Percentiles rank a stretch among this genome's conserved stretches.
phyloP scores from a whole-genome alignment of 192 early-diverging fungal species.

The Coemansia sp. region DNA sequence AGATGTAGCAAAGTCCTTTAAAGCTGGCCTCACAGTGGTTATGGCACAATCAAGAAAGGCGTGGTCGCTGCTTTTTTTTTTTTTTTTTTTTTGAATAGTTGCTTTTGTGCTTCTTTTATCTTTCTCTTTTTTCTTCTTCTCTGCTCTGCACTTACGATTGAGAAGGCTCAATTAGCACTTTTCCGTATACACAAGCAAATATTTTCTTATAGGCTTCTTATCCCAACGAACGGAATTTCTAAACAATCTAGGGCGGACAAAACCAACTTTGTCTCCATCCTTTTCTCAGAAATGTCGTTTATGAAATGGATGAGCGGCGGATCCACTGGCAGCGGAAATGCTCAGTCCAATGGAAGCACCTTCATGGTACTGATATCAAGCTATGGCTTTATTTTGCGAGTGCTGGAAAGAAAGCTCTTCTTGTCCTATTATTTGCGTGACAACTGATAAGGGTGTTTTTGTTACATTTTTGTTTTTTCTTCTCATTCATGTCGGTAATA shows the following conservation, averaged over 20 bases:
- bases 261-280: not conserved
- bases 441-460: not conserved
- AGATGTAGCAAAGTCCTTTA: not conserved
- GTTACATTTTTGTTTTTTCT: not conserved
- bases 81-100: not conserved
- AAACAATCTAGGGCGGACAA: not conserved
- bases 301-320: constrained; percentile 67
- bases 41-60: not conserved
- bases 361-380: constrained; percentile 7
- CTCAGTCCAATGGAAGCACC: constrained; percentile 12
- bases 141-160: not conserved
- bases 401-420: not conserved
- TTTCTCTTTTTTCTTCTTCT: not conserved
- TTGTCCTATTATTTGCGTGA: not conserved
- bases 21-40: not conserved
- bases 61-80: not conserved
- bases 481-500: not conserved
- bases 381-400: not conserved
- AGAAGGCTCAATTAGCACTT: too few species aligned
- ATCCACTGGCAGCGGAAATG: constrained; percentile 20
- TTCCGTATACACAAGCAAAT: too few species aligned
- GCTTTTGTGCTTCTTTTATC: not conserved
- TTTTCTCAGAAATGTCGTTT: constrained; percentile 57
- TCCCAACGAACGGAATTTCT: too few species aligned
- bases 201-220: too few species aligned